Evolutionary conservation across 208 protist genomes (phyloP).

Genomic region (Leishmania mexicana): DNA sequence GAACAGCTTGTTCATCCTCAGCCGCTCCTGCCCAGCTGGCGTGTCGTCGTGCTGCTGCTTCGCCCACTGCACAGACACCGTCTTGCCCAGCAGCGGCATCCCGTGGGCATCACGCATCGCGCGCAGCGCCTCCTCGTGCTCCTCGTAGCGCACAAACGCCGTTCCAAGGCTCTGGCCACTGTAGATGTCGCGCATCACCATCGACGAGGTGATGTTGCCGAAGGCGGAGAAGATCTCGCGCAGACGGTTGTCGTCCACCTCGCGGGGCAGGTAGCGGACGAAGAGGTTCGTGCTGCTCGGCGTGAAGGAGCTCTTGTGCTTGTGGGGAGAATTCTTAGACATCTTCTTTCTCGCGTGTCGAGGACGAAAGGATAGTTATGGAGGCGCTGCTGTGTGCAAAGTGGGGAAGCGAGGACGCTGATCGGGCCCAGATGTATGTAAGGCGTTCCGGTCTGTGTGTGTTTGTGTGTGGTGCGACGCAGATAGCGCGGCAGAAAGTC

Average conservation of each 20-base stretch:
- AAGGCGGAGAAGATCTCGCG: slow-evolving; percentile 32
- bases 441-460: neutral
- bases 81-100: slow-evolving; percentile 19
- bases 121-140: slow-evolving; percentile 22
- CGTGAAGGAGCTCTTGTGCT: neutral
- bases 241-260: slow-evolving; percentile 41
- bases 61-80: slow-evolving; percentile 39
- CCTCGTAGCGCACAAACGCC: slow-evolving; percentile 47
- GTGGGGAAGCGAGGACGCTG: neutral
- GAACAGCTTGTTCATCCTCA: slow-evolving; percentile 53
- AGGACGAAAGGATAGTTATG: neutral
- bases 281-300: slow-evolving; percentile 46
- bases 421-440: neutral
- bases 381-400: neutral
- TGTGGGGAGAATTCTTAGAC: neutral
- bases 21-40: slow-evolving; percentile 30
- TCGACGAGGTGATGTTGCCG: slow-evolving; percentile 40
- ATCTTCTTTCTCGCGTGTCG: neutral
- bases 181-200: slow-evolving; percentile 61
- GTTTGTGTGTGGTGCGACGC: neutral
- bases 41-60: slow-evolving; percentile 41
- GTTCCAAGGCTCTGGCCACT: slow-evolving; percentile 45
- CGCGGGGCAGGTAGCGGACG: slow-evolving; percentile 35
- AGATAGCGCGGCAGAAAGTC: too few species aligned
- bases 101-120: slow-evolving; percentile 25